Evolutionary conservation across 352 stramenopile genomes (phyloP), one percentile per base, ranked within the genome.

Genomic region (Phytophthora litchii): DNA sequence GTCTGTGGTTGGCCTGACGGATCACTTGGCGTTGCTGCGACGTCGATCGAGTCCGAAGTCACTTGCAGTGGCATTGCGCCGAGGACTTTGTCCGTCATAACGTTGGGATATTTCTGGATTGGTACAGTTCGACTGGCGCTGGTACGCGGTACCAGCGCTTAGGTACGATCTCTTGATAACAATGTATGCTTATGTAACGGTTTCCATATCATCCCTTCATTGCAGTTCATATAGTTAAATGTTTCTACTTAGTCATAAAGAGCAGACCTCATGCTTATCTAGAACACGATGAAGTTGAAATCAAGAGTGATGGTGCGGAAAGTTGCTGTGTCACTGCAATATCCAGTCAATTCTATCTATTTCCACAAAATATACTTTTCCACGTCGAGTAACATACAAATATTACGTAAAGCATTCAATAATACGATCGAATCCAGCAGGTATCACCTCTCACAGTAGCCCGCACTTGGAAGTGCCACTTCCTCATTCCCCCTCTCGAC

Each of bases 271-370:
- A 57, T 38, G 47, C 25, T 48, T 29, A 25, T 41, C 14, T n/a
- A 12, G 34, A 45, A 4, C 31, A 45, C 12, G 11, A 41, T 80
- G 71, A 67, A 64, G 64, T 43, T 78, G 13, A 41, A 41, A 51
- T 16, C 20, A 45, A 72, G 77, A 86, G 71, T 86, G 77, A 83
- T 82, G 77, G 74, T 86, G 48, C 57, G 44, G 60, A 27, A 81
- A 83, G 72, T 86, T 86, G 76, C 77, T 79, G 72, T 76, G 45
- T 62, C 59, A 72, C 31, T 17, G 48, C 37, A 46, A 45, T 35
- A 65, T 41, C 29, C 35, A 20, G 3, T 17, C n/a, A 3, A 29
- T 37, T 34, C 9, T 19, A 66, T 60, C 13, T 6, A 0, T 32
- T 60, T 51, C 17, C 4, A 40, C 35, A 60, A 21, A 3, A 42